Conservation (phyloP, 225 moss, liverwort and hornwort species). For the Marchantia paleacea region DNA sequence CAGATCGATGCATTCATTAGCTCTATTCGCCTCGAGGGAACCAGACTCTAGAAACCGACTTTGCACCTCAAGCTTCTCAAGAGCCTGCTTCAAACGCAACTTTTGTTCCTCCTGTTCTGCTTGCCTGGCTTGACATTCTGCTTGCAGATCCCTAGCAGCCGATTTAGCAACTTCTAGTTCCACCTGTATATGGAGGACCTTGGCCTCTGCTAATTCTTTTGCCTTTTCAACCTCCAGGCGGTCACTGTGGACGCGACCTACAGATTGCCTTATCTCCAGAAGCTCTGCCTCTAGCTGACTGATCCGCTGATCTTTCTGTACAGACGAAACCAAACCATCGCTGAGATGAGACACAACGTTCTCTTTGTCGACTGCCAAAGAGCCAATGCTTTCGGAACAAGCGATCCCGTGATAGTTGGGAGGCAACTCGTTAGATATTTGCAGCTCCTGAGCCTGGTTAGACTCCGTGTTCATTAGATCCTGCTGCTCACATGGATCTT, state of each 20-base stretch:
- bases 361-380: conserved; percentile 4
- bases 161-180: conserved; percentile 17
- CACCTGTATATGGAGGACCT: conserved; percentile 14
- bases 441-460: neutral
- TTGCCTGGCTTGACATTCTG: conserved; percentile 13
- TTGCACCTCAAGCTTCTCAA: conserved; percentile 22
- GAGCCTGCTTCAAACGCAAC: conserved; percentile 14
- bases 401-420: neutral
- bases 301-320: conserved; percentile 1
- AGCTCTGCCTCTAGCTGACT: conserved; percentile 22
- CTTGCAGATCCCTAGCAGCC: conserved; percentile 11
- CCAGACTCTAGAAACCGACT: conserved; percentile 22
- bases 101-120: conserved; percentile 20
- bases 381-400: neutral
- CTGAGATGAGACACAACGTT: conserved; percentile 3
- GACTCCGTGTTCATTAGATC: neutral
- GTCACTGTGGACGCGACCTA: conserved; percentile 6
- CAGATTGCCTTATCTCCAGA: conserved; percentile 11
- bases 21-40: conserved; percentile 14
- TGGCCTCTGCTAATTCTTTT: conserved; percentile 8
- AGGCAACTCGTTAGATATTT: too few relatives aligned
- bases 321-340: neutral
- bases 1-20: conserved; percentile 19
- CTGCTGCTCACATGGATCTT: neutral
- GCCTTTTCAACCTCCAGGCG: conserved; percentile 13